Base-by-base conservation (phyloP, 352 stramenopile species). In the Globisporangium carolinianum region DNA sequence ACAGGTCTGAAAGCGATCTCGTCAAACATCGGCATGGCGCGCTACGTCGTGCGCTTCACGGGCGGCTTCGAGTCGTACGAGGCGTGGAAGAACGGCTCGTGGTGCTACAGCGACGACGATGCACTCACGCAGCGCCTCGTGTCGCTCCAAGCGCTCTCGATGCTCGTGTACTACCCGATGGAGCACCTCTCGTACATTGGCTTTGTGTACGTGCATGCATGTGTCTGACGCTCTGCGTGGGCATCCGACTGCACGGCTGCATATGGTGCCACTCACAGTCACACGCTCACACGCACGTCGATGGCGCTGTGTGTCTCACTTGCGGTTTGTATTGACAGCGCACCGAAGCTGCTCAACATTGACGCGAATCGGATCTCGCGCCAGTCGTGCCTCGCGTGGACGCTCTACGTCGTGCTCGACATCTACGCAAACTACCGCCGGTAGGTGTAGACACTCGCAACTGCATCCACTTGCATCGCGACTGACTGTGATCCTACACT, bases 121-220 rank as follows among this genome's bases (percentile, higher is more conserved):
- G 77, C 83, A 11, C 58, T 76, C 61, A 62, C 88, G 51, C 68
- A 75, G 39, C 64, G 66, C 15, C 49, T 94, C 47, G 84, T 91
- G 48, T 75, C 62, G 47, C 57, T 88, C 6, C 79, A 94, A 60
- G 73, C 78, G 56, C 75, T 88, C 63, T 89, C 81, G 17, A 94
- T 94, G 84, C 61, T 94, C 42, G 61, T 86, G 8, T 94, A 94
- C 69, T 89, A 94, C 68, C 84, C 84, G n/a, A 66, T 94, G 43
- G 82, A 94, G 58, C 82, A 94, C 65, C 66, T 88, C 39, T 89
- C 84, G 51, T 94, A 90, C 61, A 60, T 94, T 38, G 82, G 84
- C 4, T 94, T 87, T 66, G 79, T 94, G 83, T 93, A 61, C 57
- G 79, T 73, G 24, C 24, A 32, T 32, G 24, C 24, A 32, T 32